A percentile compares a stretch with the other conserved stretches of the same genome.
Conservation (phyloP, 257 asterid genomes). For the Solanum tarapatanum region DNA sequence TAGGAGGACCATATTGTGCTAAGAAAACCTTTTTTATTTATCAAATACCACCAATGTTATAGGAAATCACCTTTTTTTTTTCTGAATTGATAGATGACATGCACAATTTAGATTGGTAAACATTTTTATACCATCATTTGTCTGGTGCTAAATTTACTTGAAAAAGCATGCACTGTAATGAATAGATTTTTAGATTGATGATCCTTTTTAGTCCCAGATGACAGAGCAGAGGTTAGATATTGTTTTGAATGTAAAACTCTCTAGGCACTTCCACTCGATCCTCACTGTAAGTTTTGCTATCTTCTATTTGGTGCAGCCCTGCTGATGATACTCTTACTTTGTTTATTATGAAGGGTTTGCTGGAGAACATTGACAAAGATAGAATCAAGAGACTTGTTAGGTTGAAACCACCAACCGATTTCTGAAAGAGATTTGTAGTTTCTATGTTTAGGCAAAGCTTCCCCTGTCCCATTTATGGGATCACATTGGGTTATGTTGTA, state of each 20-base stretch:
- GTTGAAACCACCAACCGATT: constrained; percentile 34
- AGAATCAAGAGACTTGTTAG: constrained; percentile 35
- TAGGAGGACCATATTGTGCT: neutral
- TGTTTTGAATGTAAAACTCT: neutral
- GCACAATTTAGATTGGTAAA: neutral
- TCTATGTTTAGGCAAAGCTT: neutral
- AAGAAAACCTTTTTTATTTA: neutral
- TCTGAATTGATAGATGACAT: neutral
- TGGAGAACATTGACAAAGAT: constrained; percentile 42
- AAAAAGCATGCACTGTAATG: neutral
- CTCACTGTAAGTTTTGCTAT: neutral
- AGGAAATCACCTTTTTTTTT: neutral
- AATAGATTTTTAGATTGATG: neutral
- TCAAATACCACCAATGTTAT: neutral
- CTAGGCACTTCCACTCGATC: neutral
- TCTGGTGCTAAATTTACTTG: neutral
- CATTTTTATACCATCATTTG: neutral
- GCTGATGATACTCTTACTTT: neutral
- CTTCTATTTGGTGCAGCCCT: neutral
- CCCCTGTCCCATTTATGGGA: neutral
- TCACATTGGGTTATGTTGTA: neutral
- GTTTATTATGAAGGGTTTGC: constrained; percentile 21
- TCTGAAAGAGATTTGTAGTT: constrained; percentile 9
- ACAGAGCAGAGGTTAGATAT: neutral
- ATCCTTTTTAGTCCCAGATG: neutral